These are phyloP conservation scores for Pleurotus ostreatus DNA, from an alignment of 768 basidiomycete species.

Conservation along the genomic window DNA sequence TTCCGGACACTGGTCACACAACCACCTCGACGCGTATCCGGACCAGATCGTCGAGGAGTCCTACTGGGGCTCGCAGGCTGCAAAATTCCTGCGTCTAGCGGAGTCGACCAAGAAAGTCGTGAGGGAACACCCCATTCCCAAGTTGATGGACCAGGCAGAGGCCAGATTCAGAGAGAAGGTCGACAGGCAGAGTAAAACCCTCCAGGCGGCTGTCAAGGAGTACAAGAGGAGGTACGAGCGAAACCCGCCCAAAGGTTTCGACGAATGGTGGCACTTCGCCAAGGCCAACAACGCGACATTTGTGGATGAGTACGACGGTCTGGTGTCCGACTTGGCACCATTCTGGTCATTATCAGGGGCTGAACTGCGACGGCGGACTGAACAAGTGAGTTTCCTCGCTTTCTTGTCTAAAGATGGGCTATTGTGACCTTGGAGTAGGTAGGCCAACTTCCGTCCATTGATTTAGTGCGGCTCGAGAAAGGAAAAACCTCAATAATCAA, in stretches of 20 bases:
- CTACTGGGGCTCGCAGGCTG: conserved; percentile 16
- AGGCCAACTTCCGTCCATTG: conserved; percentile 77
- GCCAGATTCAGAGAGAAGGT: conserved; percentile 63
- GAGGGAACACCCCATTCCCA: conserved; percentile 73
- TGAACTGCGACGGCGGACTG: conserved; percentile 64
- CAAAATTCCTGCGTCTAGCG: conserved; percentile 10
- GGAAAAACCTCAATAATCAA: conserved; percentile 61
- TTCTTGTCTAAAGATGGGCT: background rate
- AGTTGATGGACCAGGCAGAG: conserved; percentile 82
- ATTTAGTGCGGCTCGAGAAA: conserved; percentile 73
- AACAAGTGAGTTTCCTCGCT: conserved; percentile 39
- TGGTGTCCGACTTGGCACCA: conserved; percentile 77
- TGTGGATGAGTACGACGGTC: conserved; percentile 85
- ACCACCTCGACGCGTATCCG: conserved; percentile 15
- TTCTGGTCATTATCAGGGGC: conserved; percentile 75
- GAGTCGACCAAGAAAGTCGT: conserved; percentile 9
- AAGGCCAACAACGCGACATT: conserved; percentile 68
- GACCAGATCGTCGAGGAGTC: conserved; percentile 11
- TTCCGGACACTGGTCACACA: conserved; percentile 27
- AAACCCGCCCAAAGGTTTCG: conserved; percentile 87
- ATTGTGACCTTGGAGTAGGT: conserved; percentile 36
- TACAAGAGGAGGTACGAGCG: conserved; percentile 77
- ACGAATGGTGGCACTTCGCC: conserved; percentile 85
- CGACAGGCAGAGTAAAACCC: conserved; percentile 71
- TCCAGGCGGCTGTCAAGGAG: conserved; percentile 74